Evolutionary conservation across 106 monocot species (phyloP), one percentile per base, ranked within the genome.

Genomic region (Phalaenopsis equestris): DNA sequence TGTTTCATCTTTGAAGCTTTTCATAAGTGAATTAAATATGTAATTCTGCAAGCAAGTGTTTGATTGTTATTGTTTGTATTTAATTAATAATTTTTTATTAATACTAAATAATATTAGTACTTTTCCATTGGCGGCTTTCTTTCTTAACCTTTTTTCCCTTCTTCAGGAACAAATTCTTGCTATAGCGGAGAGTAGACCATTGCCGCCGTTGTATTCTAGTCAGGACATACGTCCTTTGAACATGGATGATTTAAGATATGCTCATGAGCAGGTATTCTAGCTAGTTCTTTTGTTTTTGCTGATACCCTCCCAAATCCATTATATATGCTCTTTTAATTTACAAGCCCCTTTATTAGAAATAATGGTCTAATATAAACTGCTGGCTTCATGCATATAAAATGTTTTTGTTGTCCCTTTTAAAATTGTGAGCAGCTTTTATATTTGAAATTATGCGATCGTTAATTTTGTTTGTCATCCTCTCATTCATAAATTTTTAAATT

Each of bases 221-320:
- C 85, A 86, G 45, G 88, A 86, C 52, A 78, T 90, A 72, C 87
- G 90, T 42, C 78, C 84, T 72, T 80, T 90, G 49, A 90, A 67
- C 68, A 84, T 86, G 84, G 86, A 81, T 58, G 90, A 90, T 74
- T 90, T 90, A 55, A 90, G 85, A 82, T 86, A 77, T 75, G 90
- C 90, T 67, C 90, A 90, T 78, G 90, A 88, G 21, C 90, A 90
- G 88, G 90, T 88, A 77, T 58, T 19, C 65, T 55, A 61, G 70
- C 15, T 70, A 2, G 1, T 23, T 55, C 12, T 39, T 2, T 42
- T 19, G 68, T n/a, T 65, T 52, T 52, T 52, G 52, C 52, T 52
- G 52, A 2, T 52, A 10, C 2, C 52, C 12, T 12, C 12, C 52
- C 52, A 52, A 12, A 52, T 52, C 52, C 52, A 52, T 12, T 52